Base-by-base conservation (phyloP, 177 flowering plant genomes). In the Vitis hybrid region DNA sequence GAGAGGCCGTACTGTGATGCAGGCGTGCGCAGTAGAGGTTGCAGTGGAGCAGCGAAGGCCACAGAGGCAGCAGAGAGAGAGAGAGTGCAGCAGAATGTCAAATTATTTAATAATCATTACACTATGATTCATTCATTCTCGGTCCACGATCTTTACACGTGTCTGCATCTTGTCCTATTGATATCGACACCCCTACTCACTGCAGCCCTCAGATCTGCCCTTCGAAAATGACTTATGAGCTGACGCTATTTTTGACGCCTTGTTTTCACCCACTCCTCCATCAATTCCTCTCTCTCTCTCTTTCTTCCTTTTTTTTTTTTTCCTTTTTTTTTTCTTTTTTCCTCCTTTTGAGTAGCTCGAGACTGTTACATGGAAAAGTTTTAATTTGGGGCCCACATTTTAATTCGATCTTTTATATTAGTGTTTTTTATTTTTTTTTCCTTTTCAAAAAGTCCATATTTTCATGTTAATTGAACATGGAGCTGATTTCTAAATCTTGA, bases 101-200 rank as follows among this genome's bases (percentile, higher is more conserved):
- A 80, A 81, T 84, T 74, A 84, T 84, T 82, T 74, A 72, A 53
- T 53, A 79, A 84, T 84, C 75, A 84, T 84, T 80, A 82, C 87
- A 56, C 77, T 67, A 80, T 75, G 75, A 78, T 53, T 73, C 76
- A 74, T 74, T 74, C 74, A 69, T 56, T 68, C 74, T 59, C 22
- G 72, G 64, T 70, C 70, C 64, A 56, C 63, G 62, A 22, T 19
- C 66, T 65, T 68, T 56, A 22, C 83, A 84, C 85, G 85, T 72
- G 85, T 65, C 76, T 5, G 3, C 10, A 69, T 79, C 79, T 56
- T 10, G 13, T 21, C 18, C 3, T 19, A 5, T 69, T 61, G 72
- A 52, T 65, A 29, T 66, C 15, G 64, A 65, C 62, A 51, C 66
- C 45, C 57, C 6, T 2, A 7, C 10, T 2, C 19, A 1, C 56